Conservation (phyloP, 768 basidiomycete genomes). For the Rhodotorula taiwanensis region DNA sequence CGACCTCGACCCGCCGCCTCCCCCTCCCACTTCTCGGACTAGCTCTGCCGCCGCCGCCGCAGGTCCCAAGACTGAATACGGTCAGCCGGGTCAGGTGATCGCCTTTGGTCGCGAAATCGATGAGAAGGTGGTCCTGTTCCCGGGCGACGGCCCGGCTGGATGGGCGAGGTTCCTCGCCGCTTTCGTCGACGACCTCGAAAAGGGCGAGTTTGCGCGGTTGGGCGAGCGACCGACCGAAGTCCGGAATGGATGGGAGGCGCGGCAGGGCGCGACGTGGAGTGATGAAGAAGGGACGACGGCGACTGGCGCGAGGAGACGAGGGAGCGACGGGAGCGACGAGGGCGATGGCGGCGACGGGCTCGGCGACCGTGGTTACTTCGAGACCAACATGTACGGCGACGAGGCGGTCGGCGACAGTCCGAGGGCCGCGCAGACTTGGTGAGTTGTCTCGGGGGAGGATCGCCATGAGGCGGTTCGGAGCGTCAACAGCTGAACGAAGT, state of each 20-base stretch:
- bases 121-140: constrained; percentile 89
- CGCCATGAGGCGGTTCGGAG: too few relatives aligned
- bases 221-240: constrained; percentile 22
- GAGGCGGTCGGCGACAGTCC: constrained; percentile 51
- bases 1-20: constrained; percentile 67
- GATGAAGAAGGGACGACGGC: neutral
- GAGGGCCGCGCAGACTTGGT: constrained; percentile 41
- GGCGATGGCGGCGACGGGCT: constrained; percentile 59
- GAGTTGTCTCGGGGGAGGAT: too few relatives aligned
- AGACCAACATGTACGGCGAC: constrained; percentile 67
- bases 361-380: constrained; percentile 81
- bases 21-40: neutral
- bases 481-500: too few relatives aligned
- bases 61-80: constrained; percentile 47
- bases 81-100: constrained; percentile 78
- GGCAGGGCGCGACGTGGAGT: neutral
- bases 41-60: neutral
- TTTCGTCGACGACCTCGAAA: constrained; percentile 88
- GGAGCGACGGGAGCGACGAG: neutral
- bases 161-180: constrained; percentile 91
- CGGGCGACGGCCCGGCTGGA: constrained; percentile 79
- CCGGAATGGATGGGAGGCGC: too few relatives aligned
- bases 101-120: constrained; percentile 99
- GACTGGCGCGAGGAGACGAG: neutral
- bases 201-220: constrained; percentile 56